A percentile compares a stretch with the other conserved stretches of the same genome.
Conservation (phyloP, 2,329 filamentous ascomycete species). For the Capronia coronata region DNA sequence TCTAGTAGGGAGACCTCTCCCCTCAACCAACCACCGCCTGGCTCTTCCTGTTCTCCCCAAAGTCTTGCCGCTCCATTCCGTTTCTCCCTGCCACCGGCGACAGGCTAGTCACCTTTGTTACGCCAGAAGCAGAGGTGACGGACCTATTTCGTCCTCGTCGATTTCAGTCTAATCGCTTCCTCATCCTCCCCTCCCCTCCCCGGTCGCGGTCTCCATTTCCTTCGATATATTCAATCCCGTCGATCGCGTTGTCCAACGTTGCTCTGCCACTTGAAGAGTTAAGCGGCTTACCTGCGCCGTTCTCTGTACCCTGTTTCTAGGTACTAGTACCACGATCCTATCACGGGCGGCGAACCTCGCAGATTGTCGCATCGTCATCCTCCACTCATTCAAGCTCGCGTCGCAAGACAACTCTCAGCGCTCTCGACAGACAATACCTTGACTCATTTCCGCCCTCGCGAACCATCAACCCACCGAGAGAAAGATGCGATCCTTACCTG, state of each 20-base stretch:
- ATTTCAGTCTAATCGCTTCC: background rate
- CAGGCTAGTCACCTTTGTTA: background rate
- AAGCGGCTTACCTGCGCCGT: conserved; percentile 1
- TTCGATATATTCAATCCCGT: conserved; percentile 9
- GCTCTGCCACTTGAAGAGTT: conserved; percentile 1
- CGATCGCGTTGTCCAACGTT: conserved; percentile 15
- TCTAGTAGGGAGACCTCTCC: background rate
- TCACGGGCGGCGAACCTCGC: background rate
- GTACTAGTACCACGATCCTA: background rate
- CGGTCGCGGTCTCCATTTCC: conserved; percentile 8
- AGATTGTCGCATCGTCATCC: conserved; percentile 1
- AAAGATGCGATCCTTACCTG: conserved; percentile 43
- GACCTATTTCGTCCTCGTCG: background rate
- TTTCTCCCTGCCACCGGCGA: background rate
- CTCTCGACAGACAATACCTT: background rate
- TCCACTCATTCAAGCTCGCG: background rate
- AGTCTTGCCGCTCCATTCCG: background rate
- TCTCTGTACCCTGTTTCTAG: background rate
- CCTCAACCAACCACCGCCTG: background rate
- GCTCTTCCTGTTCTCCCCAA: no score
- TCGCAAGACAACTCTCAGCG: background rate
- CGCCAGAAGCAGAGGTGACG: background rate
- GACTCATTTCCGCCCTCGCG: background rate
- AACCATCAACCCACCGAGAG: background rate
- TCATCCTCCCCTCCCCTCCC: conserved; percentile 6